These are phyloP conservation scores for Xylaria curta DNA, from an alignment of 495 filamentous ascomycete species.

Conservation along the genomic window DNA sequence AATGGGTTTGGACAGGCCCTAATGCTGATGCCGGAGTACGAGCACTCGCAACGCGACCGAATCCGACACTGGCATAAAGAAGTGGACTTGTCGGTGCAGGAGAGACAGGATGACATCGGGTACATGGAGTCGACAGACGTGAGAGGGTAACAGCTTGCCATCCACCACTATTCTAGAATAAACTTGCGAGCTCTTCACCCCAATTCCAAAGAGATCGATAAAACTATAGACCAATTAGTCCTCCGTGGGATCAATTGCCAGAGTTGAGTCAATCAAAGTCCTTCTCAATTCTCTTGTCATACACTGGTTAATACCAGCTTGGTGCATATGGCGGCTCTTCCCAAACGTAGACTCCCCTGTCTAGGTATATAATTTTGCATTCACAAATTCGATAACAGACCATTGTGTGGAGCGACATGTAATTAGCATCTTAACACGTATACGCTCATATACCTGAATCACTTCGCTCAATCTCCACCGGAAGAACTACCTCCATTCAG, in stretches of 20 bases:
- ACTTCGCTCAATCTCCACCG: background rate
- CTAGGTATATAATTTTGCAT: background rate
- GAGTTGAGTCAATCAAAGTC: background rate
- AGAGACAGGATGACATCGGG: conserved; percentile 26
- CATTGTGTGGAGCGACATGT: background rate
- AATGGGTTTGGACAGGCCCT: conserved; percentile 45
- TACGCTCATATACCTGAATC: background rate
- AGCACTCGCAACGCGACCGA: conserved; percentile 30
- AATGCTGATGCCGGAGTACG: conserved; percentile 49
- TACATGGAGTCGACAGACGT: conserved; percentile 1
- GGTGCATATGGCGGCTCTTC: background rate
- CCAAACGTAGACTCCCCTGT: background rate
- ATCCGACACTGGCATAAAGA: conserved; percentile 33
- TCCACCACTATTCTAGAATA: background rate
- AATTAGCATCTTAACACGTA: background rate
- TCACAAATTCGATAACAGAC: background rate
- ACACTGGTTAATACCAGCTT: background rate
- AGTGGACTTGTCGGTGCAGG: conserved; percentile 30
- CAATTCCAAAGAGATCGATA: background rate
- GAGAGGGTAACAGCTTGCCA: background rate
- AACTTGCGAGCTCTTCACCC: background rate
- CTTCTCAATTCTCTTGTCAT: background rate
- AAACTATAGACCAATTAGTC: background rate
- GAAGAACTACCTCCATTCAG: conserved; percentile 15
- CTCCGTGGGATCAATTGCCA: background rate